These are phyloP conservation scores for Cyberlindnera galapagoensis DNA, from an alignment of 805 yeast species.

Conservation along the genomic window DNA sequence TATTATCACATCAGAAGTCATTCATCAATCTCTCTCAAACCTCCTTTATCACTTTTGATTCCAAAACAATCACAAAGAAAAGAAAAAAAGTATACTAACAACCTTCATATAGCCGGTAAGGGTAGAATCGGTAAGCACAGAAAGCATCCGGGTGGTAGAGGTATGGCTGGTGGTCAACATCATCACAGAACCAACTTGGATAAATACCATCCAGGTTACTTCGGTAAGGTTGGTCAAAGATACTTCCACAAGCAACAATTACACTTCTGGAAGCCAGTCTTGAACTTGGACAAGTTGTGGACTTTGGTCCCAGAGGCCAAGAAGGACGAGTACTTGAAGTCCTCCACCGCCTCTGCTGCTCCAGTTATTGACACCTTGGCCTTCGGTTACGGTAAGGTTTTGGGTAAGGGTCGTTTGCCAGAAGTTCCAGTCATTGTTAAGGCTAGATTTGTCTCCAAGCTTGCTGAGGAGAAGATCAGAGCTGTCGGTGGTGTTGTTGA, in stretches of 20 bases:
- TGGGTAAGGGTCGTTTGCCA: conserved; percentile 99
- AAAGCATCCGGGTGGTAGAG: conserved; percentile 99
- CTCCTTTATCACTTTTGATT: no score
- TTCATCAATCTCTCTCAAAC: no score
- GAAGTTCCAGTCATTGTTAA: conserved; percentile 97
- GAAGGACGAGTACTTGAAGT: conserved; percentile 88
- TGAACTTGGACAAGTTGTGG: conserved; percentile 99
- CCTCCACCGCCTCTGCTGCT: conserved; percentile 83
- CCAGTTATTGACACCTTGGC: conserved; percentile 99
- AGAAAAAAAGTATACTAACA: conserved; percentile 20
- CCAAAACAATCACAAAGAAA: no score
- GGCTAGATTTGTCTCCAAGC: conserved; percentile 98
- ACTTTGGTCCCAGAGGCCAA: conserved; percentile 88
- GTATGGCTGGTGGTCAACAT: conserved; percentile 99
- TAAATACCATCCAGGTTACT: conserved; percentile 99
- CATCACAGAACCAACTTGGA: conserved; percentile 99
- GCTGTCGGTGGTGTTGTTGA: conserved; percentile 99
- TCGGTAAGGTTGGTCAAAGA: conserved; percentile 99
- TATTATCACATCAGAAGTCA: no score
- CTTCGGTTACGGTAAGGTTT: conserved; percentile 99
- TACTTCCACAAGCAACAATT: conserved; percentile 92
- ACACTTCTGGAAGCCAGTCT: conserved; percentile 97
- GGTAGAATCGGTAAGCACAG: conserved; percentile 99
- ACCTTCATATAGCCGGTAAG: conserved; percentile 78
- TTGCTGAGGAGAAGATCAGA: conserved; percentile 99